These are phyloP conservation scores for Lablab purpureus DNA, from an alignment of 306 rosid genomes.

Conservation along the genomic window DNA sequence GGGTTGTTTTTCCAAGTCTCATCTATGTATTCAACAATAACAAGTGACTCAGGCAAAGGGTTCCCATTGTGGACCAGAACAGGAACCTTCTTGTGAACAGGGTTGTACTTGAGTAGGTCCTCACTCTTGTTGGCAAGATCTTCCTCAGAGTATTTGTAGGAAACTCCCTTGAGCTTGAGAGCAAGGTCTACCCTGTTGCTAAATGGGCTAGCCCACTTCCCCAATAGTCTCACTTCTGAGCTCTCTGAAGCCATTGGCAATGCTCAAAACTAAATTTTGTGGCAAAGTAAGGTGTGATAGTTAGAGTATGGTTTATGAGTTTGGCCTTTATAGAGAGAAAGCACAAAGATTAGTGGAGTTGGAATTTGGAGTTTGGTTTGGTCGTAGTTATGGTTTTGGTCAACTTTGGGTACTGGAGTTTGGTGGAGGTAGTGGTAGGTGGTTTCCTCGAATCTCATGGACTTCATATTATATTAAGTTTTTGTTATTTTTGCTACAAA, in stretches of 20 bases:
- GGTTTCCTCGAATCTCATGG: not conserved
- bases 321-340: conserved; percentile 14
- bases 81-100: conserved; percentile 55
- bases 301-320: not conserved
- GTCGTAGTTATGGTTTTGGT: conserved; percentile 11
- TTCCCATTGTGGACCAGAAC: conserved; percentile 54
- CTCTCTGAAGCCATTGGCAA: conserved; percentile 25
- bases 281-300: not conserved
- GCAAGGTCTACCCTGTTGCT: conserved; percentile 48
- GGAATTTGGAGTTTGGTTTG: conserved; percentile 13
- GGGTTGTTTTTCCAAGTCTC: conserved; percentile 47
- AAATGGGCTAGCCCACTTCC: conserved; percentile 53
- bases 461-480: not conserved
- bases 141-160: conserved; percentile 46
- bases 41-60: conserved; percentile 49
- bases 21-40: conserved; percentile 57
- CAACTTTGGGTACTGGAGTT: conserved; percentile 33
- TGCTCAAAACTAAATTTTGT: not conserved
- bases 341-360: not conserved
- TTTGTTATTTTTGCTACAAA: not conserved
- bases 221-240: conserved; percentile 46
- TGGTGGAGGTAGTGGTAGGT: conserved; percentile 41
- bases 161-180: conserved; percentile 52
- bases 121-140: conserved; percentile 45
- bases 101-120: conserved; percentile 51